These are phyloP conservation scores for Litsea cubeba DNA, from an alignment of 164 flowering plant genomes.

Conservation along the genomic window DNA sequence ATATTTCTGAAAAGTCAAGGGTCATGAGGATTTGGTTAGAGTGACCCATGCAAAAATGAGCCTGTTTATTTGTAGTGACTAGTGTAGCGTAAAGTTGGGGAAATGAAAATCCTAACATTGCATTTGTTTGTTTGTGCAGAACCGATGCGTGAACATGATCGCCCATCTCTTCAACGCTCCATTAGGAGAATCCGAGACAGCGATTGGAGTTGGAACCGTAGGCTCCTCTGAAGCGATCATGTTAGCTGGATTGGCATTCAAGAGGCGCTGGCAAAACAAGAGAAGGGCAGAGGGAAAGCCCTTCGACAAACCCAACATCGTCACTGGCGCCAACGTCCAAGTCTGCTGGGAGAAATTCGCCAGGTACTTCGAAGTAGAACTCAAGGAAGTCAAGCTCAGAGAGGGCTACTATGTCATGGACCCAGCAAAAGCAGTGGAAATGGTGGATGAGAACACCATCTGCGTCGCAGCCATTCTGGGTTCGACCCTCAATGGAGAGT, in stretches of 20 bases:
- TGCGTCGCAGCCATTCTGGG: slow-evolving; percentile 46
- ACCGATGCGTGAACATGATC: slow-evolving; percentile 43
- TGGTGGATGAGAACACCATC: slow-evolving; percentile 49
- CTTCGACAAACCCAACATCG: slow-evolving; percentile 39
- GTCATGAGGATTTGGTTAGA: too few relatives aligned
- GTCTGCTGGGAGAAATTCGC: slow-evolving; percentile 52
- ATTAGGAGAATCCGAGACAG: slow-evolving; percentile 29
- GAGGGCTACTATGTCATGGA: slow-evolving; percentile 47
- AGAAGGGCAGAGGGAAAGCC: slow-evolving; percentile 32
- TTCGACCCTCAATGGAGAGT: slow-evolving; percentile 46
- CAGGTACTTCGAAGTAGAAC: slow-evolving; percentile 39
- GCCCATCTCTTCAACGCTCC: slow-evolving; percentile 44
- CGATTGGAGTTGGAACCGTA: slow-evolving; percentile 38
- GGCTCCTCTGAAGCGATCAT: slow-evolving; percentile 48
- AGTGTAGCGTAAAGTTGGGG: too few relatives aligned
- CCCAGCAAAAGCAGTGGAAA: slow-evolving; percentile 36
- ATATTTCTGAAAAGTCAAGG: too few relatives aligned
- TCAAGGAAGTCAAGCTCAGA: slow-evolving; percentile 39
- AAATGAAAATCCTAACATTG: background rate
- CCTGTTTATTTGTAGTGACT: too few relatives aligned
- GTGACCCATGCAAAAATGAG: too few relatives aligned
- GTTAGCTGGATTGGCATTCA: slow-evolving; percentile 44
- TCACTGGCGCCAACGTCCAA: slow-evolving; percentile 43
- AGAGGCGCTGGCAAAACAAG: slow-evolving; percentile 44
- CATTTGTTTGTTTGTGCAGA: slow-evolving; percentile 10